A percentile compares a stretch with the other conserved stretches of the same genome.
Evolutionary conservation across 1,284 basidiomycete species (phyloP).

Genomic region (Boletus semigastroideus): DNA sequence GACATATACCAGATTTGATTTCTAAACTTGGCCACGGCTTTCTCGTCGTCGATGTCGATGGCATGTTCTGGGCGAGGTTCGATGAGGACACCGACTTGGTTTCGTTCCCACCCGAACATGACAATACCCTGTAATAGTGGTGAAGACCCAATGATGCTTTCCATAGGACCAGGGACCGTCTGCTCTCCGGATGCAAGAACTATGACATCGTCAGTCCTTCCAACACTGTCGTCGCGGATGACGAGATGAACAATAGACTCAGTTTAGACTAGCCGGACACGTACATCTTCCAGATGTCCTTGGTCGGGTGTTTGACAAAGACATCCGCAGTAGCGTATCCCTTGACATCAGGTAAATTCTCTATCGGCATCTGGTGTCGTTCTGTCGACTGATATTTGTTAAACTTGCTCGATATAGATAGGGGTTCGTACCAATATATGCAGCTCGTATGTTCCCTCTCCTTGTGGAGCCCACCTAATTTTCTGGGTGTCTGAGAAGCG

Average conservation of each 20-base stretch:
- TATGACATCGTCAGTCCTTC: slow-evolving; percentile 30
- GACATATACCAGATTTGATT: slow-evolving; percentile 22
- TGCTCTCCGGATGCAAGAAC: slow-evolving; percentile 33
- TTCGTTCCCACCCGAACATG: slow-evolving; percentile 31
- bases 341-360: slow-evolving; percentile 14
- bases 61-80: slow-evolving; percentile 29
- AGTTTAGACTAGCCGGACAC: neutral
- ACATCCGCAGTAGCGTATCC: slow-evolving; percentile 32
- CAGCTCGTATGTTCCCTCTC: no score
- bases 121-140: slow-evolving; percentile 31
- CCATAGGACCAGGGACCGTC: slow-evolving; percentile 34
- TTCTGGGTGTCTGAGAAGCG: no score
- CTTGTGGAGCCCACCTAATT: no score
- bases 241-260: neutral
- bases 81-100: slow-evolving; percentile 41
- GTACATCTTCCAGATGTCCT: slow-evolving; percentile 30
- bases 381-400: no score
- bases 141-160: slow-evolving; percentile 22
- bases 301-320: slow-evolving; percentile 32
- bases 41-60: slow-evolving; percentile 31
- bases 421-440: no score
- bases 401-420: no score
- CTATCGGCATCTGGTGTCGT: no score
- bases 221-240: slow-evolving; percentile 14
- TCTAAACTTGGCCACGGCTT: slow-evolving; percentile 32